Base-by-base conservation (phyloP, 176 grass and related monocot genomes). In the Raddia distichophylla region DNA sequence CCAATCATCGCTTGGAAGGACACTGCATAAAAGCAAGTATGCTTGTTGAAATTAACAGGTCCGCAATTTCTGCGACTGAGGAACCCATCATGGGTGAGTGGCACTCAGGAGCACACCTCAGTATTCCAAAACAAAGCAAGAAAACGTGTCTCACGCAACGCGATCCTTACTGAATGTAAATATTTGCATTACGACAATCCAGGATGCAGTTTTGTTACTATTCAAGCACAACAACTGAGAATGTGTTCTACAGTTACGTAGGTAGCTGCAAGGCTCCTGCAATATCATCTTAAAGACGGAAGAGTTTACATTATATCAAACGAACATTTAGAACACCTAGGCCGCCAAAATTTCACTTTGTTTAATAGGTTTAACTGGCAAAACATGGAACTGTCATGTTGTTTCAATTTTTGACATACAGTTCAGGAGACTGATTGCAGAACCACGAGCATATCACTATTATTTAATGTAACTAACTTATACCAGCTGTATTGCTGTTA, bases 1-100 rank as follows among this genome's bases (percentile, higher is more conserved):
- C 92, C 92, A 94, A 75, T 98, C 92, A 12, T 94, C 92, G 0
- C 83, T 78, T 0, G 92, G 92, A n/a, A 94, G 92, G 13, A 91
- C 79, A 81, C 92, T 94, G 86, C 83, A 91, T 5, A 75, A 78
- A 84, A 53, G 10, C 58, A 81, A 78, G 44, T 71, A 76, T 72
- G 32, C 54, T 19, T 10, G 57, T 54, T 32, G 5, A 65, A 48
- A 70, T 81, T 61, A 44, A 35, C 27, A 27, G 12, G 58, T 85
- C 57, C 45, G 42, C 6, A 71, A 61, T 9, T 42, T 35, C 3
- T 67, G 10, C 37, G 37, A 40, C 37, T 53, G 66, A 27, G 44
- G 49, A 50, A 46, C 53, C 17, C 18, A 5, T 53, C 43, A 60
- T 43, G 44, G 43, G 44, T 22, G 46, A 60, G 20, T 35, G 20